phyloP scores from a whole-genome alignment of 2,329 filamentous ascomycete genomes.

The Metarhizium robertsii region DNA sequence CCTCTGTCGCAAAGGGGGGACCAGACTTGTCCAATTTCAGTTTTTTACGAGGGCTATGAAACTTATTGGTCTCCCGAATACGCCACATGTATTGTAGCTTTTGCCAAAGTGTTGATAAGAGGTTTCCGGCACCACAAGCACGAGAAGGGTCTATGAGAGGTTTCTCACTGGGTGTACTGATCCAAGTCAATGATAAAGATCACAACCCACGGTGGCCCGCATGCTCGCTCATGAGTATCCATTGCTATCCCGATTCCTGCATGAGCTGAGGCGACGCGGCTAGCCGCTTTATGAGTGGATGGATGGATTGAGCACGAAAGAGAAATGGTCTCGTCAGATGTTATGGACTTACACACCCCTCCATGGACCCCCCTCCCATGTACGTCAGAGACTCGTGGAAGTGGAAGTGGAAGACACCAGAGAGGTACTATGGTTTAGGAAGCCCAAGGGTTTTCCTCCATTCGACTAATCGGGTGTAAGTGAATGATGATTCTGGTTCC shows the following conservation, averaged over 20 bases:
- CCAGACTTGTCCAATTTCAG: neutral
- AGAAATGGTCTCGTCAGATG: neutral
- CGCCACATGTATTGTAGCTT: too few species aligned
- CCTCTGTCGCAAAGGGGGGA: neutral
- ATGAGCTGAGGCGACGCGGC: conserved; percentile 6
- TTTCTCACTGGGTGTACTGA: neutral
- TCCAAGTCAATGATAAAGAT: neutral
- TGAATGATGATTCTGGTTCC: neutral
- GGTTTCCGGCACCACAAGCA: too few species aligned
- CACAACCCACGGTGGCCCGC: neutral
- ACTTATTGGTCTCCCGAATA: too few species aligned
- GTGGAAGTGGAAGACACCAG: neutral
- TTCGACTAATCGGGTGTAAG: neutral
- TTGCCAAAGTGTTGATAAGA: too few species aligned
- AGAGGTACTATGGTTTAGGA: neutral
- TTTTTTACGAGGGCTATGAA: too few species aligned
- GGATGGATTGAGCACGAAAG: conserved; percentile 1
- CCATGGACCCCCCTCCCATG: conserved; percentile 1
- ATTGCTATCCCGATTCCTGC: neutral
- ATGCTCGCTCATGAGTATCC: neutral
- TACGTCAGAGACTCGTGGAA: neutral
- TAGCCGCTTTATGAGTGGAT: conserved; percentile 1
- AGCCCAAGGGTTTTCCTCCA: neutral
- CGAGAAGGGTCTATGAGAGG: neutral
- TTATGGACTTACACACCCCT: conserved; percentile 1